These are phyloP conservation scores for Ophiostoma quercus DNA, from an alignment of 2,329 filamentous ascomycete genomes.

Conservation along the genomic window DNA sequence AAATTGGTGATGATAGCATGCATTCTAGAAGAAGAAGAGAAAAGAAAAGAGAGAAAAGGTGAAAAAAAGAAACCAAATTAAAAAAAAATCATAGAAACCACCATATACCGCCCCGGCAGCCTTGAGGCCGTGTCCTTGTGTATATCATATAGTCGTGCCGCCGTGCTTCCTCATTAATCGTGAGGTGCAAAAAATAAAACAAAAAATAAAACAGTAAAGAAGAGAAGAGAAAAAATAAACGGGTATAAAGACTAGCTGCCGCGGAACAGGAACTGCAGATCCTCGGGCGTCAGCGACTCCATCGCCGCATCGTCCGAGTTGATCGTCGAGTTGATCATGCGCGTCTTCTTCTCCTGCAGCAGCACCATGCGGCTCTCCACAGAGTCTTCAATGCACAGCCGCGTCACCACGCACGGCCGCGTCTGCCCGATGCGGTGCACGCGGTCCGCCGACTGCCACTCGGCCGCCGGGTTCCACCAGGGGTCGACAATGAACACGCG, in stretches of 20 bases:
- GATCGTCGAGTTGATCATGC: constrained; percentile 95
- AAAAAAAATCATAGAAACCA: neutral
- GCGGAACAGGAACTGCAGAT: constrained; percentile 95
- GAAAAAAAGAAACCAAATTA: neutral
- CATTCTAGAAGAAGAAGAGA: neutral
- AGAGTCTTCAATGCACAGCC: constrained; percentile 92
- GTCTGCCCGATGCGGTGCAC: constrained; percentile 94
- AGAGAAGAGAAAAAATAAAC: neutral
- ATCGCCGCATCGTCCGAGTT: constrained; percentile 88
- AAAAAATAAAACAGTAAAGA: neutral
- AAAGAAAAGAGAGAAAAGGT: neutral
- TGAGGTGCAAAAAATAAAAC: neutral
- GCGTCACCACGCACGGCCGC: constrained; percentile 87
- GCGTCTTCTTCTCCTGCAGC: constrained; percentile 97
- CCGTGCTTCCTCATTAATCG: neutral
- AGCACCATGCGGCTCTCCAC: constrained; percentile 94
- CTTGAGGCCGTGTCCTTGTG: neutral
- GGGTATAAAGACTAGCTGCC: constrained; percentile 43
- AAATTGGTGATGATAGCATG: neutral
- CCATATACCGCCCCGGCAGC: neutral
- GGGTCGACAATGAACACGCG: constrained; percentile 95
- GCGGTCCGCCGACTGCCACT: constrained; percentile 95
- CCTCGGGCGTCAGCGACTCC: constrained; percentile 82
- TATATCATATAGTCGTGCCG: neutral
- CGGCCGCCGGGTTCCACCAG: constrained; percentile 99